These are phyloP conservation scores for Tulasnella sp. DNA, from an alignment of 768 basidiomycete genomes.

Conservation along the genomic window DNA sequence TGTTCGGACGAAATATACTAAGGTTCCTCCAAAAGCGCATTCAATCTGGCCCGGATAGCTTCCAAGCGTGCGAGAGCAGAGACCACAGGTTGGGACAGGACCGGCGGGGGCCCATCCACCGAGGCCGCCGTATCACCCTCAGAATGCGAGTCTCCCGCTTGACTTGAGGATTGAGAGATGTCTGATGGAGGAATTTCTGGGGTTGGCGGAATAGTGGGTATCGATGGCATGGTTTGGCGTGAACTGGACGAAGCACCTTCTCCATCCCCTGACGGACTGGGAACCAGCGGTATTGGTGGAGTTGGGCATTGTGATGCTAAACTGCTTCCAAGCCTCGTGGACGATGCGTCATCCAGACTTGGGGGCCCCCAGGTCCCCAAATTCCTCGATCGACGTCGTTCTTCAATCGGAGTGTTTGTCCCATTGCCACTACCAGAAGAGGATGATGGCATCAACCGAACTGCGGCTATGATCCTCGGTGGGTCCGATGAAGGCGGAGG, in stretches of 20 bases:
- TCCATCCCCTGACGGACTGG: background rate
- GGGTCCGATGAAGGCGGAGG: background rate
- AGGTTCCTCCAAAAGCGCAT: background rate
- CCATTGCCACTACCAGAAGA: background rate
- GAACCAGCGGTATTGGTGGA: background rate
- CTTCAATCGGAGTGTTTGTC: background rate
- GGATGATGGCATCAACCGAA: background rate
- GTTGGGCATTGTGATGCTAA: background rate
- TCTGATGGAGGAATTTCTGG: background rate
- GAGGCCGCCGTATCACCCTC: background rate
- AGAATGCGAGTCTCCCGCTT: background rate
- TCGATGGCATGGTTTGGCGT: background rate
- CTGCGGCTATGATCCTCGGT: background rate
- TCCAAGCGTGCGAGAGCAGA: background rate
- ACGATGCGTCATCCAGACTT: background rate
- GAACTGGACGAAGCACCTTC: background rate
- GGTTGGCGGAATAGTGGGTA: background rate
- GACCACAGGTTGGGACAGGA: background rate
- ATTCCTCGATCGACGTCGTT: background rate
- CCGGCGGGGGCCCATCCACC: background rate
- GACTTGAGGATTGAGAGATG: background rate
- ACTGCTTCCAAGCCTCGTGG: background rate
- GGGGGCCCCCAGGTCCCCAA: background rate
- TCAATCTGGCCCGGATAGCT: conserved; percentile 1
- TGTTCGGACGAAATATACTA: background rate